Conservation (phyloP, 768 basidiomycete species). For the Trametes coccinea region DNA sequence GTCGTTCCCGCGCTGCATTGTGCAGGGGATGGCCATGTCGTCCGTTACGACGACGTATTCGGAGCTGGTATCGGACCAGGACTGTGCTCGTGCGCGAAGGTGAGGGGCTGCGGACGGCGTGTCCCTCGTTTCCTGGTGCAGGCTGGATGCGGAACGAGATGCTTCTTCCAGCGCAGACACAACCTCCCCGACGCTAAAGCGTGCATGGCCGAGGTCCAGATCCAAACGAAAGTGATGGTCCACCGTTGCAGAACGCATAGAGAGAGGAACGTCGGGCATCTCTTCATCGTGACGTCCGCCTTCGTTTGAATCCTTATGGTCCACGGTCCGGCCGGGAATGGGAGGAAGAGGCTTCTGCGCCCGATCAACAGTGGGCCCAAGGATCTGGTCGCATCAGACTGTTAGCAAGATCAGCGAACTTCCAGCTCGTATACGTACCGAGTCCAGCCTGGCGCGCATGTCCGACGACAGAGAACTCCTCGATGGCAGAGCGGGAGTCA, state of each 20-base stretch:
- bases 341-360: not conserved
- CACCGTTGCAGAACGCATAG: not conserved
- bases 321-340: not conserved
- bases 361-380: not conserved
- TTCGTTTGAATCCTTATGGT: not conserved
- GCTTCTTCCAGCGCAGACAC: constrained; percentile 11
- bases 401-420: not conserved
- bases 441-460: constrained; percentile 18
- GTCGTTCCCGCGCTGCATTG: not conserved
- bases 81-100: too few species aligned
- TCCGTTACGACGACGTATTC: not conserved
- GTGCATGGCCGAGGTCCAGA: not conserved
- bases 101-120: not conserved
- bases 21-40: too few species aligned
- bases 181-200: constrained; percentile 10
- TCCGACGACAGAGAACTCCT: constrained; percentile 16
- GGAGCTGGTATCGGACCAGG: not conserved
- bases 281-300: not conserved
- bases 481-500: constrained; percentile 21
- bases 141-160: not conserved
- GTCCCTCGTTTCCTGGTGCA: not conserved
- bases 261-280: not conserved
- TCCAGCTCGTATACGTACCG: not conserved
- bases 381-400: not conserved
- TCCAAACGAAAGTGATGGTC: constrained; percentile 3